A percentile compares a stretch with the other conserved stretches of the same genome.
Conservation (phyloP, 2,329 filamentous ascomycete genomes). For the Diaporthe batatas region DNA sequence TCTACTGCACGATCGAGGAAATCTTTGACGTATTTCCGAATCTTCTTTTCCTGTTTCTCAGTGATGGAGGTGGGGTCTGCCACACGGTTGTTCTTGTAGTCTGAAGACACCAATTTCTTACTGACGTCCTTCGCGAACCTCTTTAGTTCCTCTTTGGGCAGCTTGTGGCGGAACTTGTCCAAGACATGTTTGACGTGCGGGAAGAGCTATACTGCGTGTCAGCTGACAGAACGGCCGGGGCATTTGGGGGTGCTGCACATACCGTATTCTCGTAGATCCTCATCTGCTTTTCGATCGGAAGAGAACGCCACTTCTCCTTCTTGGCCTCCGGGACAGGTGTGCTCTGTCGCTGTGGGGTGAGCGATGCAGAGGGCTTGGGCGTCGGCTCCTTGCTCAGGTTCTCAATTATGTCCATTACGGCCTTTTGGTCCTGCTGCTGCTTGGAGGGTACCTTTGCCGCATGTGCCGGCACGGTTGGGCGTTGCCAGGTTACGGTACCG, state of each 20-base stretch:
- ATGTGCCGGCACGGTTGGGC: constrained; percentile 79
- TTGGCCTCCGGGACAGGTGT: constrained; percentile 70
- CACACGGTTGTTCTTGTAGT: constrained; percentile 92
- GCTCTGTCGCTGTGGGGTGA: constrained; percentile 73
- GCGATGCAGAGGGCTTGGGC: constrained; percentile 67
- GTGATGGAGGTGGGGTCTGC: constrained; percentile 80
- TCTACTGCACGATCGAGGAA: constrained; percentile 88
- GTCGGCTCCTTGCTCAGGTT: constrained; percentile 80
- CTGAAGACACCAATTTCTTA: constrained; percentile 91
- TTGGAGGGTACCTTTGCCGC: constrained; percentile 75
- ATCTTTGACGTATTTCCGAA: constrained; percentile 86
- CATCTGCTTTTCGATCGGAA: constrained; percentile 87
- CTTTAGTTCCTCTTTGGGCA: constrained; percentile 83
- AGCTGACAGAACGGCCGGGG: background rate
- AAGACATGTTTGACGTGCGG: constrained; percentile 88
- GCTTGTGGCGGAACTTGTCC: constrained; percentile 87
- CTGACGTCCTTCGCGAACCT: constrained; percentile 76
- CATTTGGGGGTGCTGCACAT: constrained; percentile 53
- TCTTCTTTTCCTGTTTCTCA: constrained; percentile 82
- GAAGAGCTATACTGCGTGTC: constrained; percentile 70
- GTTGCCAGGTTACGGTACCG: constrained; percentile 84
- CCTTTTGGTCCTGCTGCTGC: constrained; percentile 74
- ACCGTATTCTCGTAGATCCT: constrained; percentile 96
- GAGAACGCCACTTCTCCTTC: constrained; percentile 78
- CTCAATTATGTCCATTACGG: constrained; percentile 87